phyloP scores from a whole-genome alignment of 208 protist species.

The Trichomonas tenax region DNA sequence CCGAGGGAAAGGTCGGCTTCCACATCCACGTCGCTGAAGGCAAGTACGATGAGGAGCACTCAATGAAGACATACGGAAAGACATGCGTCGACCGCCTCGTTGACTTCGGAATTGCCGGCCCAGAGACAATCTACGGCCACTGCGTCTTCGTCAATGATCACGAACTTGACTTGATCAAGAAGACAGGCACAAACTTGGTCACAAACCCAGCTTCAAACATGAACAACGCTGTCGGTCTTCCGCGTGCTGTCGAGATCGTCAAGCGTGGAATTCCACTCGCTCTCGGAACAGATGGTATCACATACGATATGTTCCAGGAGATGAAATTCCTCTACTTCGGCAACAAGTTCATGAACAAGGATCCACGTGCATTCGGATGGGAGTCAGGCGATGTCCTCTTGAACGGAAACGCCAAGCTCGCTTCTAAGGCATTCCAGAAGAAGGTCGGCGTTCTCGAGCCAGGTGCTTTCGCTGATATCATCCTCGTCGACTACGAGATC shows the following conservation, averaged over 20 bases:
- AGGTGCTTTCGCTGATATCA: conserved; percentile 5
- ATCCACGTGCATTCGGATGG: not conserved
- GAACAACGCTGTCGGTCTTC: not conserved
- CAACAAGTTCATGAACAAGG: not conserved
- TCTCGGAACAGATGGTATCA: not conserved
- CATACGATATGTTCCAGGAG: conserved; percentile 16
- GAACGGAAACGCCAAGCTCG: not conserved
- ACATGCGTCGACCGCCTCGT: not conserved
- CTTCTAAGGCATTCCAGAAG: not conserved
- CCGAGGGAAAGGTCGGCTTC: not conserved
- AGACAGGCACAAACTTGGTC: not conserved
- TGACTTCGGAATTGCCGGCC: not conserved
- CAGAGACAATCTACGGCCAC: not conserved
- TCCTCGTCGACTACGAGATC: not conserved
- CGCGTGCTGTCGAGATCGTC: not conserved
- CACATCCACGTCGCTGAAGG: conserved; percentile 16
- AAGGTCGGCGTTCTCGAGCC: not conserved
- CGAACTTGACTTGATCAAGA: conserved; percentile 18
- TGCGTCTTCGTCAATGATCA: not conserved
- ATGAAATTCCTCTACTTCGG: not conserved
- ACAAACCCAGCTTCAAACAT: not conserved
- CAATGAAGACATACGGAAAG: not conserved
- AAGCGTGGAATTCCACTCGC: not conserved
- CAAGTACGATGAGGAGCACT: not conserved
- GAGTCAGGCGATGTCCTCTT: not conserved